Evolutionary conservation across 768 basidiomycete species (phyloP).

Genomic region (Termitomyces sp.): DNA sequence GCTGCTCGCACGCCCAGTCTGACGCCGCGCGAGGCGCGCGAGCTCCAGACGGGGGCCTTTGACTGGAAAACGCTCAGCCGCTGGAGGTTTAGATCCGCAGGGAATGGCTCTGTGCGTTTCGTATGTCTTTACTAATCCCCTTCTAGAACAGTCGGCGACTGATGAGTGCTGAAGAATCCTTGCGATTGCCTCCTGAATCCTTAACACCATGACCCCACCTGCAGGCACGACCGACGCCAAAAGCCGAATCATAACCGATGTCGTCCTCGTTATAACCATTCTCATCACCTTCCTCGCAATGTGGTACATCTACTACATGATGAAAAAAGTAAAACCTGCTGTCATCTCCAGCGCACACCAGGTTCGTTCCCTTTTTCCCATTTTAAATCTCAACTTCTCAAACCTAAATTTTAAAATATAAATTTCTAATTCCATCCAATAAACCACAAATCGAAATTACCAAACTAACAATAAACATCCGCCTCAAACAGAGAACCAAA

Average conservation of each 20-base stretch:
- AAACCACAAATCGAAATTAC: neutral
- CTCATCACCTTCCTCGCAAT: slow-evolving; percentile 71
- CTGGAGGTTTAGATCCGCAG: slow-evolving; percentile 49
- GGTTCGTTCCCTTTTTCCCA: slow-evolving; percentile 36
- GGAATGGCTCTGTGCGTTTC: slow-evolving; percentile 51
- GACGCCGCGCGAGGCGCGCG: slow-evolving; percentile 53
- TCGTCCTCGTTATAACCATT: slow-evolving; percentile 62
- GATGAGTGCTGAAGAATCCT: too few species aligned
- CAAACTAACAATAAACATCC: too few species aligned
- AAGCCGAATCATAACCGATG: slow-evolving; percentile 62
- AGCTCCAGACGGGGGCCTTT: slow-evolving; percentile 37
- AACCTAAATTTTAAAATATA: too few species aligned
- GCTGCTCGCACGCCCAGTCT: slow-evolving; percentile 53
- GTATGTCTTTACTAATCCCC: slow-evolving; percentile 8
- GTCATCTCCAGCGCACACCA: slow-evolving; percentile 71
- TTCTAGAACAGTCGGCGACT: slow-evolving; percentile 45
- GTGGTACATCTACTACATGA: slow-evolving; percentile 77
- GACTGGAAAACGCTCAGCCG: slow-evolving; percentile 38
- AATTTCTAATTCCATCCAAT: too few species aligned
- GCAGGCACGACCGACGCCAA: slow-evolving; percentile 34
- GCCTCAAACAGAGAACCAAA: slow-evolving; percentile 44
- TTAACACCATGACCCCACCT: neutral
- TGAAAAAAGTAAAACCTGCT: slow-evolving; percentile 61
- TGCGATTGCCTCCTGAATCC: too few species aligned
- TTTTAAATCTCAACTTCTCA: neutral